These are phyloP conservation scores for Coccomyxa subellipsoidea DNA, from an alignment of 163 green algal genomes.

Conservation along the genomic window DNA sequence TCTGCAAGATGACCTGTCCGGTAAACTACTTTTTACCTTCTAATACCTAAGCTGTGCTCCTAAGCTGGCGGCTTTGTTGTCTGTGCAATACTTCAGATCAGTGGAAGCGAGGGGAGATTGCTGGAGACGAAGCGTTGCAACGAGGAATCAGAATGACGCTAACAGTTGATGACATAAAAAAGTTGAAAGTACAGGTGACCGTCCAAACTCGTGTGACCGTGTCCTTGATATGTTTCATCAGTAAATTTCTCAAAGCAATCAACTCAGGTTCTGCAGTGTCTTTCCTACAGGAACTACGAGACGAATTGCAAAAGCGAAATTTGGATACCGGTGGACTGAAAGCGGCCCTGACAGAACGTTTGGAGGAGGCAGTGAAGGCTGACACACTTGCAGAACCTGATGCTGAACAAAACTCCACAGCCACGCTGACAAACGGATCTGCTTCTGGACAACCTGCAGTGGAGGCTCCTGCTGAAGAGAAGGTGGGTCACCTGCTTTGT, in stretches of 20 bases:
- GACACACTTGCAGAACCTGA: not conserved
- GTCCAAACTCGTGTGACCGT: not conserved
- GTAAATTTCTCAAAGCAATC: not conserved
- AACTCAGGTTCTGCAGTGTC: not conserved
- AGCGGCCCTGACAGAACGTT: constrained; percentile 22
- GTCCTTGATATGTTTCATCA: not conserved
- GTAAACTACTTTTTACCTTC: too few relatives aligned
- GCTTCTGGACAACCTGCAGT: not conserved
- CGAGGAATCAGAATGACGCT: not conserved
- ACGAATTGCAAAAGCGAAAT: constrained; percentile 15
- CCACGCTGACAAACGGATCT: not conserved
- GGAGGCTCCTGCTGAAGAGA: not conserved
- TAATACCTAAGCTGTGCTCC: too few relatives aligned
- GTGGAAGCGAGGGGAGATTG: not conserved
- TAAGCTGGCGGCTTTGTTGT: too few relatives aligned
- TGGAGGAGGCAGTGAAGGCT: constrained; percentile 12
- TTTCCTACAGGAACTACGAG: constrained; percentile 20
- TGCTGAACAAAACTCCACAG: not conserved
- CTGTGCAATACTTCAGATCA: too few relatives aligned
- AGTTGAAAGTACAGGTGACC: not conserved
- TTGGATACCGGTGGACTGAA: constrained; percentile 26
- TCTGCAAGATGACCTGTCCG: too few relatives aligned
- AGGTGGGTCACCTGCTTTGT: not conserved
- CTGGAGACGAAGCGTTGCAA: not conserved
- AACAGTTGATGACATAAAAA: not conserved